Percentiles rank a stretch among this genome's conserved stretches.
phyloP scores from a whole-genome alignment of 2,329 filamentous ascomycete species.

The Metarhizium album region DNA sequence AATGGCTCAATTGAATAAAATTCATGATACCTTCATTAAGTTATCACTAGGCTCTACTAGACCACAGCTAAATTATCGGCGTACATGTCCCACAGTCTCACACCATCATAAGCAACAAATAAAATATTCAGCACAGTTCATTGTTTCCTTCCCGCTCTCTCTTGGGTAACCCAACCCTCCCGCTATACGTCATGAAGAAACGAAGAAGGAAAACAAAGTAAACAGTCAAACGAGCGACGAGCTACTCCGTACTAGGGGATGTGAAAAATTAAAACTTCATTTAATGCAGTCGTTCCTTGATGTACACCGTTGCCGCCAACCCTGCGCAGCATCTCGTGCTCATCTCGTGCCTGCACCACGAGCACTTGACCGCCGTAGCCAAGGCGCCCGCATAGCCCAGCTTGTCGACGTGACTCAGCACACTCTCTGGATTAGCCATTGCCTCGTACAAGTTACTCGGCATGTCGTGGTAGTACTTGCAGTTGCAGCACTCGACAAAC shows the following conservation, averaged over 20 bases:
- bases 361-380: constrained; percentile 54
- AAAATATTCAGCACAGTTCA: neutral
- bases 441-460: constrained; percentile 53
- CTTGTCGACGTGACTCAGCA: constrained; percentile 36
- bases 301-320: constrained; percentile 54
- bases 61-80: neutral
- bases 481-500: constrained; percentile 54
- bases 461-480: constrained; percentile 56
- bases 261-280: neutral
- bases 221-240: neutral
- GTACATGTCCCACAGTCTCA: neutral
- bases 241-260: no score
- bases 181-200: no score
- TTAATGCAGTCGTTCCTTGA: constrained; percentile 51
- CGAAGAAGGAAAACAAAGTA: neutral
- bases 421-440: constrained; percentile 48
- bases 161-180: neutral
- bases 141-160: neutral
- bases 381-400: constrained; percentile 45
- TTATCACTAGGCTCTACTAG: no score
- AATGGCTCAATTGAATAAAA: no score
- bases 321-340: constrained; percentile 57
- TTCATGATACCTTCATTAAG: no score
- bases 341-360: constrained; percentile 65
- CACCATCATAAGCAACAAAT: neutral